phyloP scores from a whole-genome alignment of 2,329 filamentous ascomycete species.

The Madurella mycetomatis region DNA sequence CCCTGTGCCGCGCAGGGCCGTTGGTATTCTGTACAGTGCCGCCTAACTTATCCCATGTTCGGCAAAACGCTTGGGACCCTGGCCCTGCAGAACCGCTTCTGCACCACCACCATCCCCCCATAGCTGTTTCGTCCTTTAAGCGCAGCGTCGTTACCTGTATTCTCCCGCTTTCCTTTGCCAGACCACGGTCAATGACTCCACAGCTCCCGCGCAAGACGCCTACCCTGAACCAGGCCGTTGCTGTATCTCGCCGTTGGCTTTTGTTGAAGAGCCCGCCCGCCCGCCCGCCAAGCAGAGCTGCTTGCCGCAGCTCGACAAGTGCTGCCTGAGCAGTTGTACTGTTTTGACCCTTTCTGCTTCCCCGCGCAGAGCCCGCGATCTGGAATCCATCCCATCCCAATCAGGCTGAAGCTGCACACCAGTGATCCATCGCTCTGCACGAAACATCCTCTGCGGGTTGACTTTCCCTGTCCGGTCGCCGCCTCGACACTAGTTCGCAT shows the following conservation, averaged over 20 bases:
- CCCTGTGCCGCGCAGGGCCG: neutral
- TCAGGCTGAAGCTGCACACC: conserved; percentile 18
- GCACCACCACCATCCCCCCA: conserved; percentile 5
- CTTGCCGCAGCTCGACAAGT: conserved; percentile 6
- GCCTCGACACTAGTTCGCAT: neutral
- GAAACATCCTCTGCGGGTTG: conserved; percentile 10
- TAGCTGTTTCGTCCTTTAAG: conserved; percentile 15
- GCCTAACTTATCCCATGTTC: conserved; percentile 16
- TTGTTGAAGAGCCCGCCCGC: neutral
- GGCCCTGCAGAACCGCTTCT: conserved; percentile 7
- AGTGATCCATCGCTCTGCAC: conserved; percentile 18
- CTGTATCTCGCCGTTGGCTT: conserved; percentile 13
- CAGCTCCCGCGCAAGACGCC: conserved; percentile 16
- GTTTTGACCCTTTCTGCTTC: conserved; percentile 13
- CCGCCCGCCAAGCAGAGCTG: conserved; percentile 14
- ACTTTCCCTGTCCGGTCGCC: conserved; percentile 3
- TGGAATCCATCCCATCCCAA: conserved; percentile 10
- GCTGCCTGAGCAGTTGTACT: conserved; percentile 12
- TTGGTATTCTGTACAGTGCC: neutral
- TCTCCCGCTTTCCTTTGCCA: conserved; percentile 6
- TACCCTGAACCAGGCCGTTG: conserved; percentile 10
- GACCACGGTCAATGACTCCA: conserved; percentile 13
- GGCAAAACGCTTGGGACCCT: conserved; percentile 13
- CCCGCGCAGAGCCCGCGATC: conserved; percentile 13
- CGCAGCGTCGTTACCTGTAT: conserved; percentile 17